Base-by-base conservation (phyloP, 2,329 filamentous ascomycete genomes). In the Verticillium tricorpus region DNA sequence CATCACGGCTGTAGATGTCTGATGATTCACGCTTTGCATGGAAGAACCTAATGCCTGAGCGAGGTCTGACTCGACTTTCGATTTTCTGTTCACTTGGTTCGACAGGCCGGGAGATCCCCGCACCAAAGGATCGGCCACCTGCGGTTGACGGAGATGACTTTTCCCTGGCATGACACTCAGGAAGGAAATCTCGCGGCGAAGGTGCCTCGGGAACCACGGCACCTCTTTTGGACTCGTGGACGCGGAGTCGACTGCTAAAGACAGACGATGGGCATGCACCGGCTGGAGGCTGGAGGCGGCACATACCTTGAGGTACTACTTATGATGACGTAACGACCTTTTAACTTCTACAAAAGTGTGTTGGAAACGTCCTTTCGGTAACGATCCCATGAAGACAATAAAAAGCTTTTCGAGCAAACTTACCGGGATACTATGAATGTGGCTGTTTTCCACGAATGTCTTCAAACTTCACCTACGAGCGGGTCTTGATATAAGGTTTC, bases 11-110 rank as follows among this genome's bases (percentile, higher is more conserved):
- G 70, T 73, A 76, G 72, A 78, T 73, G 76, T 74, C 74, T 78
- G 72, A 79, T 74, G 76, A 78, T 74, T 77, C 72, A 78, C 73
- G 74, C 71, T 73, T 71, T 77, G 73, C 76, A 77, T 72, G 71
- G 72, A 72, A 71, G 72, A 66, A 64, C 52, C 64, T 68, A 68
- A 67, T 70, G 57, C 55, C 61, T 58, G 61, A 63, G 64, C 56
- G 58, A 59, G 37, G 35, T 34, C 59, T 50, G 61, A 56, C 59
- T 56, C 40, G 45, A 55, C 58, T 52, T 55, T 62, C 55, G 59
- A 56, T 59, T 67, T 64, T 59, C 56, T 60, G 58, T 60, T 64
- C 60, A 45, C n/a, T 58, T 28, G 37, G 22, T 31, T 58, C 57
- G 17, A 35, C 55, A 57, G 55, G 28, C 14, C 57, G 14, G 25